These are phyloP conservation scores for Backusella psychrophila DNA, from an alignment of 192 early-diverging fungal species.

Conservation along the genomic window DNA sequence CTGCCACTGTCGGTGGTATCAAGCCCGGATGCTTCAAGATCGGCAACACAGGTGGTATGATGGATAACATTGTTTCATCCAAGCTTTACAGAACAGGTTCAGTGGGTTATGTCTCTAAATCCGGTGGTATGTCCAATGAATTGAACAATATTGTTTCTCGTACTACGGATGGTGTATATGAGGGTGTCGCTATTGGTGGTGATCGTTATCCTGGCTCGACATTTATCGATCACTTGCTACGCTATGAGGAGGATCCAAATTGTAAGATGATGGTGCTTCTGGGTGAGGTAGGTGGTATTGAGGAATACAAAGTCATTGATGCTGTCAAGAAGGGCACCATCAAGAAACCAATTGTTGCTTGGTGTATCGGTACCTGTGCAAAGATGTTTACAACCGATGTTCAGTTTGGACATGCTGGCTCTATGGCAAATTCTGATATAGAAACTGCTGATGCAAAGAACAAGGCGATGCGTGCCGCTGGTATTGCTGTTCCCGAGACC, in stretches of 20 bases:
- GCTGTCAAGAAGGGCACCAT: slow-evolving; percentile 87
- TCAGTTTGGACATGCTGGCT: slow-evolving; percentile 98
- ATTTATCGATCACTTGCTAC: slow-evolving; percentile 96
- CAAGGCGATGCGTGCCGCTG: slow-evolving; percentile 74
- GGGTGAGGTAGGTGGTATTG: slow-evolving; percentile 97
- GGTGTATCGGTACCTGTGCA: slow-evolving; percentile 99
- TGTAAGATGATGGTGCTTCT: slow-evolving; percentile 94
- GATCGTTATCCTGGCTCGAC: slow-evolving; percentile 98
- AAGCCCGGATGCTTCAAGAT: slow-evolving; percentile 99
- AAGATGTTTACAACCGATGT: slow-evolving; percentile 99
- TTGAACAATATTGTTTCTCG: slow-evolving; percentile 99
- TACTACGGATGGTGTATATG: slow-evolving; percentile 95
- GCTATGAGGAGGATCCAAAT: slow-evolving; percentile 89
- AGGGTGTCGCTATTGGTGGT: slow-evolving; percentile 98
- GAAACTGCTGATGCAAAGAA: slow-evolving; percentile 99
- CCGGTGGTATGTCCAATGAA: slow-evolving; percentile 99
- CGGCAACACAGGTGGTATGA: slow-evolving; percentile 99
- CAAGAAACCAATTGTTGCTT: slow-evolving; percentile 97
- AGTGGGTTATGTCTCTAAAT: slow-evolving; percentile 98
- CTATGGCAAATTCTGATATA: slow-evolving; percentile 90
- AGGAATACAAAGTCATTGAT: slow-evolving; percentile 93
- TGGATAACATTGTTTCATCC: slow-evolving; percentile 99
- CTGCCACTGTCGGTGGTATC: slow-evolving; percentile 98
- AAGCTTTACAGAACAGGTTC: slow-evolving; percentile 97
- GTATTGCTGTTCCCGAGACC: slow-evolving; percentile 89